phyloP scores from a whole-genome alignment of 768 basidiomycete genomes.

The Russula earlei region DNA sequence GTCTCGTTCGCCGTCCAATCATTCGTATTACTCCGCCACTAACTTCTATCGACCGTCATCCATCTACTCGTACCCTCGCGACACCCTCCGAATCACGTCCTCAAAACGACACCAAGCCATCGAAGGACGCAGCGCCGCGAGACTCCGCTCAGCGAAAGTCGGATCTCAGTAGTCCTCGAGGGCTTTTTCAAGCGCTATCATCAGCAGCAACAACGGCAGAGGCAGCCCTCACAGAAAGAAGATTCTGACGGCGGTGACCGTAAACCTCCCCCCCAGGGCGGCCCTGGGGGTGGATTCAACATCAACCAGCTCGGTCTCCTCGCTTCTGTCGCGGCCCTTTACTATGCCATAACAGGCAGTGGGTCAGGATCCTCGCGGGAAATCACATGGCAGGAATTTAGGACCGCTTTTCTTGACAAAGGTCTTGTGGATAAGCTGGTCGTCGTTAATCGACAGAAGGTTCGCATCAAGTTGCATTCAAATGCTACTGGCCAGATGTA shows the following conservation, averaged over 20 bases:
- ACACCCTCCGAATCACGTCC: conserved; percentile 13
- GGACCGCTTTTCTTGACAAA: conserved; percentile 92
- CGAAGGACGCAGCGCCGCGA: conserved; percentile 13
- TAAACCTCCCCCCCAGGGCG: conserved; percentile 38
- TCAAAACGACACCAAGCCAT: conserved; percentile 1
- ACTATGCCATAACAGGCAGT: conserved; percentile 48
- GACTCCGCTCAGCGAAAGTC: conserved; percentile 6
- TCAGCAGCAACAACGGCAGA: conserved; percentile 16
- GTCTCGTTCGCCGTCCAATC: conserved; percentile 16
- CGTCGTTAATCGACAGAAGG: conserved; percentile 84
- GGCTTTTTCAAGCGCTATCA: conserved; percentile 23
- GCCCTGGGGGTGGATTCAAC: conserved; percentile 44
- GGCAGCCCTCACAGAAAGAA: conserved; percentile 26
- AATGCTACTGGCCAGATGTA: conserved; percentile 79
- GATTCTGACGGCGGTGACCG: conserved; percentile 30
- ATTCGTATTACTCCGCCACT: background rate
- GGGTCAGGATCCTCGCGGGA: conserved; percentile 55
- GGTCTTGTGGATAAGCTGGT: conserved; percentile 90
- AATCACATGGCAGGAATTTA: conserved; percentile 99
- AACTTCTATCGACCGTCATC: background rate
- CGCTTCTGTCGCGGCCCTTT: conserved; percentile 49
- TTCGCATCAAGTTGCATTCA: conserved; percentile 87
- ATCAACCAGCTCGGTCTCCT: conserved; percentile 49
- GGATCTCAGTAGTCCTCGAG: conserved; percentile 22
- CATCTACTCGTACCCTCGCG: conserved; percentile 8